Percentiles rank a stretch among this genome's conserved stretches.
These are phyloP conservation scores for Paramecium pentaurelia DNA, from an alignment of 73 alveolate genomes.

Conservation along the genomic window DNA sequence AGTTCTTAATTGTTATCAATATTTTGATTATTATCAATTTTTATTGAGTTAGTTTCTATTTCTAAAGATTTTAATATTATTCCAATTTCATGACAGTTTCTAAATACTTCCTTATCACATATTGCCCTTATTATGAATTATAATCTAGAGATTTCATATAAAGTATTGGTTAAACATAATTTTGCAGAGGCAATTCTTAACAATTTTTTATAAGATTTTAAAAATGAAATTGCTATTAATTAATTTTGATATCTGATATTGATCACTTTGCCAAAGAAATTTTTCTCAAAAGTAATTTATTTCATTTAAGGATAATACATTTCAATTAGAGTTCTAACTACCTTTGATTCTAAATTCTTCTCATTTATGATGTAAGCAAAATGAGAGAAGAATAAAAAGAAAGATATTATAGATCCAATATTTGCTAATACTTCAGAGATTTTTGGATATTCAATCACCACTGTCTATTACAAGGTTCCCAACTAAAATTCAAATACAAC, in stretches of 20 bases:
- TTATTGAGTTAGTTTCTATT: background rate
- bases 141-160: constrained; percentile 41
- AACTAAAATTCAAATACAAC: background rate
- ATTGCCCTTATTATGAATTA: background rate
- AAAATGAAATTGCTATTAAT: background rate
- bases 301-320: constrained; percentile 17
- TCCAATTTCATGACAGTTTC: background rate
- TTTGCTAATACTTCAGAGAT: background rate
- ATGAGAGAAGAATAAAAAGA: constrained; percentile 11
- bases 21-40: background rate
- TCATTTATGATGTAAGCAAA: background rate
- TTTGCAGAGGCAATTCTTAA: background rate
- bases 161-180: background rate
- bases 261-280: background rate
- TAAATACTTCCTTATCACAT: background rate
- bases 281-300: background rate
- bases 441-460: background rate
- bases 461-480: background rate
- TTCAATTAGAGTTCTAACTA: background rate
- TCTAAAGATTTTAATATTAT: background rate
- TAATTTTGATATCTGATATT: background rate
- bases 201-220: background rate
- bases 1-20: background rate
- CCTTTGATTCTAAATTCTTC: background rate
- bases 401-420: constrained; percentile 19